Evolutionary conservation across 345 rosid genomes (phyloP).

Genomic region (Melastoma malabathricum): DNA sequence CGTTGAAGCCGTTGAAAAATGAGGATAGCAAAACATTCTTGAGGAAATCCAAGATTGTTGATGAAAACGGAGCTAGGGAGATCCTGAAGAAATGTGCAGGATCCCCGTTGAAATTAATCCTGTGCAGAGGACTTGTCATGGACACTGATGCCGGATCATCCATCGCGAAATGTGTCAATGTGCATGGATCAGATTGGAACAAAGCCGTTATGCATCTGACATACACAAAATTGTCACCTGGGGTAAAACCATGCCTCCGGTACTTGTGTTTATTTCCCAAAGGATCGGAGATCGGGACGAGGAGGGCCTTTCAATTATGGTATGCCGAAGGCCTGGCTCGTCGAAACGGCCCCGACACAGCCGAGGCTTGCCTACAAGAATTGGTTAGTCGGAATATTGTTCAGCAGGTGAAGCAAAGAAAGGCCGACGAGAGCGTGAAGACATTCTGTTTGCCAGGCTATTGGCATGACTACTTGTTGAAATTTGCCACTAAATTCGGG

Average conservation of each 20-base stretch:
- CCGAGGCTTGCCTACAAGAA: slow-evolving; percentile 1
- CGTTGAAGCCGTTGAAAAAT: neutral
- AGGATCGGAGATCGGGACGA: slow-evolving; percentile 8
- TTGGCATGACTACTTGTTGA: slow-evolving; percentile 7
- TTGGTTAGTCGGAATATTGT: slow-evolving; percentile 12
- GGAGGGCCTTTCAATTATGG: slow-evolving; percentile 26
- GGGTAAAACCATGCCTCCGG: slow-evolving; percentile 8
- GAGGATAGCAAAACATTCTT: slow-evolving; percentile 1
- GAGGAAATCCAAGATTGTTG: slow-evolving; percentile 2
- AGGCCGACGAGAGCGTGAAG: slow-evolving; percentile 1
- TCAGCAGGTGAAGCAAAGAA: slow-evolving; percentile 6
- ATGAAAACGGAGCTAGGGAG: neutral
- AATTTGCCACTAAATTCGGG: neutral
- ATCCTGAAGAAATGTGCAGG: neutral
- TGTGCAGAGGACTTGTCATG: neutral
- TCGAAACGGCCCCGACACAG: neutral
- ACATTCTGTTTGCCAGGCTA: too few relatives aligned
- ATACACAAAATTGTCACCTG: slow-evolving; percentile 1
- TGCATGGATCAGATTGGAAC: neutral
- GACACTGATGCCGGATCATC: neutral
- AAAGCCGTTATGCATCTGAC: neutral
- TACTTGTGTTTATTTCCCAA: slow-evolving; percentile 24
- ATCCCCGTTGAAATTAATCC: neutral
- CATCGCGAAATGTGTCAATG: neutral
- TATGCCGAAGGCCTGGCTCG: slow-evolving; percentile 15